Percentiles rank a stretch among this genome's conserved stretches.
phyloP scores from a whole-genome alignment of 2,329 filamentous ascomycete genomes.

The Neurospora sp. region DNA sequence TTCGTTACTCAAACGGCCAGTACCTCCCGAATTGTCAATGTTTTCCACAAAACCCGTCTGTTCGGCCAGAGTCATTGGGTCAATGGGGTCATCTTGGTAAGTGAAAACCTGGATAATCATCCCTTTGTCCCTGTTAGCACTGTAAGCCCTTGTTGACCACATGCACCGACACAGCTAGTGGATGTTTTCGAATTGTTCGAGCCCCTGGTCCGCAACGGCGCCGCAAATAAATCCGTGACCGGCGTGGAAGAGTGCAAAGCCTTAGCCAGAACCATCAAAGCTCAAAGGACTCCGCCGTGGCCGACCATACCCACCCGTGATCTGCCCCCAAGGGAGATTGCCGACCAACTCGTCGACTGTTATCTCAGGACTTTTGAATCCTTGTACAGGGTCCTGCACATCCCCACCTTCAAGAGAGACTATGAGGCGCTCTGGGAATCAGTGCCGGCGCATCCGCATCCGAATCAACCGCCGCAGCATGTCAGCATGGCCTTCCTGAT shows the following conservation, averaged over 20 bases:
- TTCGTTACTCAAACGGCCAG: conserved; percentile 24
- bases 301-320: conserved; percentile 30
- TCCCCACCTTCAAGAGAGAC: conserved; percentile 37
- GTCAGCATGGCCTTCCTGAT: conserved; percentile 37
- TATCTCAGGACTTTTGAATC: conserved; percentile 40
- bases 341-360: conserved; percentile 36
- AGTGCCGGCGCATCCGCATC: conserved; percentile 8
- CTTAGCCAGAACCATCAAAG: conserved; percentile 43
- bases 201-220: conserved; percentile 26
- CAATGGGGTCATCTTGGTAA: conserved; percentile 36
- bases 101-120: conserved; percentile 7
- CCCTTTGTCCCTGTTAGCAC: background rate
- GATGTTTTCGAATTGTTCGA: conserved; percentile 37
- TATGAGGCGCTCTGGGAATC: conserved; percentile 41
- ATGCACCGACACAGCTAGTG: conserved; percentile 24
- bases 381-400: conserved; percentile 39
- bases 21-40: conserved; percentile 16
- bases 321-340: conserved; percentile 36
- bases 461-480: conserved; percentile 1
- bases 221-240: conserved; percentile 22
- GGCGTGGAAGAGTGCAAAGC: conserved; percentile 41
- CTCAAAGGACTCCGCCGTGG: conserved; percentile 36
- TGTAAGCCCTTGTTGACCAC: background rate
- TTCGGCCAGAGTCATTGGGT: conserved; percentile 51
- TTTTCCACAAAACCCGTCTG: conserved; percentile 42